Percentiles rank a stretch among this genome's conserved stretches.
These are phyloP conservation scores for Colletotrichum aenigma DNA, from an alignment of 2,329 filamentous ascomycete genomes.

Conservation along the genomic window DNA sequence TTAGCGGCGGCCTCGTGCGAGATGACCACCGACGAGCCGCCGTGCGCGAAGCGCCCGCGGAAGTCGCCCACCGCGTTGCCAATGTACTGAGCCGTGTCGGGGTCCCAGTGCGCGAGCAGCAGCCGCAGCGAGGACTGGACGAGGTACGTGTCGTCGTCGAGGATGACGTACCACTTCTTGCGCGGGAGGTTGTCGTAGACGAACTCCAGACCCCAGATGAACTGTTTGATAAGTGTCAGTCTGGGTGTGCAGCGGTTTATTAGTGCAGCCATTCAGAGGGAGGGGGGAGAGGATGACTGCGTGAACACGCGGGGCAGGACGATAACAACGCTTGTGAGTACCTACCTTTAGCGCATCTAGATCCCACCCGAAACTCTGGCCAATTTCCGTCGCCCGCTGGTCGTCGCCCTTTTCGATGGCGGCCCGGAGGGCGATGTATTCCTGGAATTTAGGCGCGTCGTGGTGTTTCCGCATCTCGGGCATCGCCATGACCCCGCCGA, in stretches of 20 bases:
- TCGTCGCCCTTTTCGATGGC: constrained; percentile 43
- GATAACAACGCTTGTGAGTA: neutral
- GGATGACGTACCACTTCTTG: constrained; percentile 64
- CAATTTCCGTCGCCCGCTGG: constrained; percentile 38
- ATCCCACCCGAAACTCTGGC: constrained; percentile 49
- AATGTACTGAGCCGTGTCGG: constrained; percentile 51
- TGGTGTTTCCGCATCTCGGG: constrained; percentile 33
- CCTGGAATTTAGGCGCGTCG: constrained; percentile 37
- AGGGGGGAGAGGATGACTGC: neutral
- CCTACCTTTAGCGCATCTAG: constrained; percentile 54
- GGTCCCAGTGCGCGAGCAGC: constrained; percentile 54
- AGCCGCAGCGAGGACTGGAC: constrained; percentile 52
- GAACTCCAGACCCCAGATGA: constrained; percentile 59
- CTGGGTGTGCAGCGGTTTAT: neutral
- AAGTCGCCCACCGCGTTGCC: constrained; percentile 64
- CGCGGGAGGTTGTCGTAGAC: constrained; percentile 52
- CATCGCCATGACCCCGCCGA: constrained; percentile 36
- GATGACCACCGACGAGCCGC: constrained; percentile 58
- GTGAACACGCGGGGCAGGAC: neutral
- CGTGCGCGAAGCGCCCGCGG: constrained; percentile 59
- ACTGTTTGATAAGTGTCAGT: constrained; percentile 36
- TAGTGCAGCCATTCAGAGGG: neutral
- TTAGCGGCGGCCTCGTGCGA: constrained; percentile 54
- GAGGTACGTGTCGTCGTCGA: constrained; percentile 63
- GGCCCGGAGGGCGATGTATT: constrained; percentile 42